phyloP scores from a whole-genome alignment of 1,284 basidiomycete species.

The Sanguinoderma infundibulare region DNA sequence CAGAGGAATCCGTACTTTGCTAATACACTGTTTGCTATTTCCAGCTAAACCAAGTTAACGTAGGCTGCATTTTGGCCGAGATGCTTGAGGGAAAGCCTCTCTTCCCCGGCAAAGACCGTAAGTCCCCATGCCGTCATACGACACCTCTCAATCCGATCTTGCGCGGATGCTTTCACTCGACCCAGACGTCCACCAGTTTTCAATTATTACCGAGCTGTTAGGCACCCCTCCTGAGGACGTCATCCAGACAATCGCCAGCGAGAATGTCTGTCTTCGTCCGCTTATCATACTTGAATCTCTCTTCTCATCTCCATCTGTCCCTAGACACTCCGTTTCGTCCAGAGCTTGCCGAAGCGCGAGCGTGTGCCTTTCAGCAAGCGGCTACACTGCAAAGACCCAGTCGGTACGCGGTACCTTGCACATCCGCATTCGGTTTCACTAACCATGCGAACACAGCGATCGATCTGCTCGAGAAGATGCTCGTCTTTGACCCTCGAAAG shows the following conservation, averaged over 20 bases:
- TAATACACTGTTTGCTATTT: too few species aligned
- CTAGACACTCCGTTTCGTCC: slow-evolving; percentile 98
- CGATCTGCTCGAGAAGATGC: slow-evolving; percentile 98
- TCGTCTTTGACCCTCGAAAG: slow-evolving; percentile 97
- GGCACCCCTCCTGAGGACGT: slow-evolving; percentile 99
- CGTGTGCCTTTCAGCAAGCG: slow-evolving; percentile 95
- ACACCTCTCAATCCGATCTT: slow-evolving; percentile 12
- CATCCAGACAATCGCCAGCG: slow-evolving; percentile 97
- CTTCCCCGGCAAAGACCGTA: slow-evolving; percentile 98
- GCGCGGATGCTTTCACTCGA: neutral
- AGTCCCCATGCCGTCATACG: slow-evolving; percentile 39
- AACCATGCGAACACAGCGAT: slow-evolving; percentile 67
- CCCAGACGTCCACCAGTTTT: slow-evolving; percentile 98
- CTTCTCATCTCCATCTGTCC: slow-evolving; percentile 4
- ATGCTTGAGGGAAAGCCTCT: slow-evolving; percentile 99
- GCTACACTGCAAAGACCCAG: slow-evolving; percentile 87
- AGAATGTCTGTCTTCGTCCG: slow-evolving; percentile 83
- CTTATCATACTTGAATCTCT: neutral
- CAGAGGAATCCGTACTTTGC: too few species aligned
- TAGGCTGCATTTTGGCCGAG: slow-evolving; percentile 99
- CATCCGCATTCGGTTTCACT: neutral
- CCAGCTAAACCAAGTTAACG: too few species aligned
- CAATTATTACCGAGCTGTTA: slow-evolving; percentile 98
- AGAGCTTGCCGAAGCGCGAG: slow-evolving; percentile 95
- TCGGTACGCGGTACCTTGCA: slow-evolving; percentile 53